These are phyloP conservation scores for Chlorella variabilis DNA, from an alignment of 163 green algal species.

Conservation along the genomic window DNA sequence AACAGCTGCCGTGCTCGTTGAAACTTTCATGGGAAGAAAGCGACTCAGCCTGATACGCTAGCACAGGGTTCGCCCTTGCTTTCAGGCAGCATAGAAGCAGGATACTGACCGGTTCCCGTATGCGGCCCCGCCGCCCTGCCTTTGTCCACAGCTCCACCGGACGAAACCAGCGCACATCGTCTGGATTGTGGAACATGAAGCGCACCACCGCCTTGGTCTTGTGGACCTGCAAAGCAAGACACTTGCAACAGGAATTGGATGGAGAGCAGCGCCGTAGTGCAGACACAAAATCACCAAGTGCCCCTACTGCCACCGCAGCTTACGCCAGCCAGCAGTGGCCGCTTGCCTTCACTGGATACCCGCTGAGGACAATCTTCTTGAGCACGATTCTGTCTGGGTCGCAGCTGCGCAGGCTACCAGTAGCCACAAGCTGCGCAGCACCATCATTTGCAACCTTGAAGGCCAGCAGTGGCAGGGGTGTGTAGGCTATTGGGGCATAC, in stretches of 20 bases:
- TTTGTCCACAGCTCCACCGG: conserved; percentile 96
- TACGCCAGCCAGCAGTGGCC: no score
- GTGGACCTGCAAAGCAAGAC: conserved; percentile 57
- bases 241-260: no score
- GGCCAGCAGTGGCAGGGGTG: conserved; percentile 87
- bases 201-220: conserved; percentile 93
- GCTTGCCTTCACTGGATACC: conserved; percentile 86
- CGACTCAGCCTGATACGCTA: no score
- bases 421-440: conserved; percentile 63
- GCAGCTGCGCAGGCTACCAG: conserved; percentile 75
- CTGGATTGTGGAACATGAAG: conserved; percentile 97
- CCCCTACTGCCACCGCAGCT: no score
- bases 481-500: conserved; percentile 91
- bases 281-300: no score
- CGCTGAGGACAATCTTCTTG: conserved; percentile 95
- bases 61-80: no score
- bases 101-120: conserved; percentile 83
- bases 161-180: conserved; percentile 93
- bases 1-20: no score
- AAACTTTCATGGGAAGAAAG: no score
- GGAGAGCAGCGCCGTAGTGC: no score
- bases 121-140: conserved; percentile 87
- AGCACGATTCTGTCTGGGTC: conserved; percentile 94
- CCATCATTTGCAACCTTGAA: conserved; percentile 73
- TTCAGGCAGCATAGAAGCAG: neutral